Percentiles rank a stretch among this genome's conserved stretches.
phyloP scores from a whole-genome alignment of 2,329 filamentous ascomycete genomes.

The Juglanconis sp. region DNA sequence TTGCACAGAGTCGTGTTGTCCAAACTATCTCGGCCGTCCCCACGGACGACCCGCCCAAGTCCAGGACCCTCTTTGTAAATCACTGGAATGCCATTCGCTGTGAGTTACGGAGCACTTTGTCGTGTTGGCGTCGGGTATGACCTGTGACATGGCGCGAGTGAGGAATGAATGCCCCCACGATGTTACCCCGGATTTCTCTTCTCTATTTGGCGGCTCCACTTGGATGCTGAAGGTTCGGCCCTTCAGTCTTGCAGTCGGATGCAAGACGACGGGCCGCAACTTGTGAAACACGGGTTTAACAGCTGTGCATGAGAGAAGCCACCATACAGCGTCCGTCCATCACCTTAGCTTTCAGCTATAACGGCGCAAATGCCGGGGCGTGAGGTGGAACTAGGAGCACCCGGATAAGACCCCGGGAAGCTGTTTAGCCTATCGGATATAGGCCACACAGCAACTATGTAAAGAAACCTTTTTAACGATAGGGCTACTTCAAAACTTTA shows the following conservation, averaged over 20 bases:
- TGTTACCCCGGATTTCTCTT: conserved; percentile 3
- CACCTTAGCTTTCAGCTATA: too few species aligned
- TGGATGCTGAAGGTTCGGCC: too few species aligned
- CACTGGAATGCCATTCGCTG: not conserved
- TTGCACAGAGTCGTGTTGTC: not conserved
- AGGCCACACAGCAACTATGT: not conserved
- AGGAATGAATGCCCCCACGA: not conserved
- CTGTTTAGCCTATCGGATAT: not conserved
- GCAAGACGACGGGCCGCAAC: too few species aligned
- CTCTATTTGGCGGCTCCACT: too few species aligned
- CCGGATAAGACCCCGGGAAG: not conserved
- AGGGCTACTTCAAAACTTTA: too few species aligned
- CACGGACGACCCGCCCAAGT: not conserved
- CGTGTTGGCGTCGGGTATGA: not conserved
- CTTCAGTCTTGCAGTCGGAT: too few species aligned
- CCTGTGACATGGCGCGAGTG: not conserved
- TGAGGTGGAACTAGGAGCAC: not conserved
- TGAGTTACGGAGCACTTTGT: not conserved
- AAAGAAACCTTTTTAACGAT: not conserved
- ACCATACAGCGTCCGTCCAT: too few species aligned
- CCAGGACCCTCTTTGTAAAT: not conserved
- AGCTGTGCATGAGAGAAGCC: too few species aligned
- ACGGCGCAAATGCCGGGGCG: too few species aligned
- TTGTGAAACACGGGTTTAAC: too few species aligned
- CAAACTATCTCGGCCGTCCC: not conserved